These are phyloP conservation scores for Aegle marmelos DNA, from an alignment of 345 rosid species.

Conservation along the genomic window DNA sequence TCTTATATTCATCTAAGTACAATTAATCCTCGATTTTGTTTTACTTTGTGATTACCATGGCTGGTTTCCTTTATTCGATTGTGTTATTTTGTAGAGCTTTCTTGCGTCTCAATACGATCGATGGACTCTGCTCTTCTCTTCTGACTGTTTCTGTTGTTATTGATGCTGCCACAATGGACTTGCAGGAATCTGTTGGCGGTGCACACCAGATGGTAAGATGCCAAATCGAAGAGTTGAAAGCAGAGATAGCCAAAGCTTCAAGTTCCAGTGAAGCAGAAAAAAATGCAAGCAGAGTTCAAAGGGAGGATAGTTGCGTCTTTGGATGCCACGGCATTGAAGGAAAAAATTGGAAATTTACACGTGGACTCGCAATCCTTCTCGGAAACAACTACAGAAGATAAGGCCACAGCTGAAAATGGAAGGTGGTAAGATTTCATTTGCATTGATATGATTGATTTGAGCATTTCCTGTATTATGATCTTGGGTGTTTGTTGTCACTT, in stretches of 20 bases:
- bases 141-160: background rate
- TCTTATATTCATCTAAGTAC: conserved; percentile 22
- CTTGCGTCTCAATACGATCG: background rate
- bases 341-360: conserved; percentile 33
- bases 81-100: background rate
- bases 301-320: conserved; percentile 26
- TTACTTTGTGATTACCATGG: background rate
- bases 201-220: background rate
- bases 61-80: background rate
- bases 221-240: conserved; percentile 33
- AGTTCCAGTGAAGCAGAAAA: conserved; percentile 22
- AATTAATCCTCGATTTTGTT: background rate
- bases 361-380: conserved; percentile 17
- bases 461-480: background rate
- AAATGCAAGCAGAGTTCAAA: conserved; percentile 30
- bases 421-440: conserved; percentile 17
- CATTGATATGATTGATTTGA: background rate
- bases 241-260: conserved; percentile 25
- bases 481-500: background rate
- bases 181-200: conserved; percentile 16
- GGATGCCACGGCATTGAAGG: conserved; percentile 26
- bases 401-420: conserved; percentile 29
- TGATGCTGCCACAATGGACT: background rate
- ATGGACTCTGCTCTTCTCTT: background rate
- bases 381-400: conserved; percentile 10